phyloP scores from a whole-genome alignment of 208 protist species.

The Angomonas deanei region DNA sequence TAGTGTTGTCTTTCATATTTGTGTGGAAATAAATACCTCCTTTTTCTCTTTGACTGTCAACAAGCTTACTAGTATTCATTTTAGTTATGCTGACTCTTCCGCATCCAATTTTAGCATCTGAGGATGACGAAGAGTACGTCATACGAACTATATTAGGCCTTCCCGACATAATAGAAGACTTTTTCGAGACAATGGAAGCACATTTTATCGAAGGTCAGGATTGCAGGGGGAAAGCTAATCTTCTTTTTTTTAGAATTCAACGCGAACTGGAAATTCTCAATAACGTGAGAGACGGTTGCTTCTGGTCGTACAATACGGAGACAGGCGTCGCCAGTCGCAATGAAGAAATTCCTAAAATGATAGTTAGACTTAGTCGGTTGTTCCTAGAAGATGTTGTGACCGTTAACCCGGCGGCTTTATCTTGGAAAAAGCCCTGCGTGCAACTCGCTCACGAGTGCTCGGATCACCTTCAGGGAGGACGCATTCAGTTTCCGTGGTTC shows the following conservation, averaged over 20 bases:
- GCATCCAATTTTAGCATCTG: constrained; percentile 82
- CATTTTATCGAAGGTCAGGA: constrained; percentile 57
- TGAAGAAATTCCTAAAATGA: constrained; percentile 56
- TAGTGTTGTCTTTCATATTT: not conserved
- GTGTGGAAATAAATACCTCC: not conserved
- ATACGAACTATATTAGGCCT: constrained; percentile 52
- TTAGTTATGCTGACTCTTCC: constrained; percentile 37
- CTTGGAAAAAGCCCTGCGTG: constrained; percentile 67
- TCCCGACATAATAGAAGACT: constrained; percentile 46
- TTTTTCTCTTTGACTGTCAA: not conserved
- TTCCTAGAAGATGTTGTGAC: constrained; percentile 71
- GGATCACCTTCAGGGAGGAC: constrained; percentile 44
- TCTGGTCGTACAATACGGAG: constrained; percentile 20
- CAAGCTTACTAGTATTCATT: no score
- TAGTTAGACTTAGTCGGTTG: constrained; percentile 54
- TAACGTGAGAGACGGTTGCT: constrained; percentile 33
- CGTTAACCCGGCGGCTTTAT: constrained; percentile 58
- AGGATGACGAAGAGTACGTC: constrained; percentile 83
- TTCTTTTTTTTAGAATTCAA: constrained; percentile 61
- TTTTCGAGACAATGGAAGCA: constrained; percentile 62
- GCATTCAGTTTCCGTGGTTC: constrained; percentile 49
- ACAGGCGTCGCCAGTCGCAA: constrained; percentile 20
- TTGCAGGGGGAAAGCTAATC: constrained; percentile 31
- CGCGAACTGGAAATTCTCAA: constrained; percentile 42
- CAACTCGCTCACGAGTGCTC: constrained; percentile 68